phyloP scores from a whole-genome alignment of 768 basidiomycete genomes.

The Scleroderma citrinum region DNA sequence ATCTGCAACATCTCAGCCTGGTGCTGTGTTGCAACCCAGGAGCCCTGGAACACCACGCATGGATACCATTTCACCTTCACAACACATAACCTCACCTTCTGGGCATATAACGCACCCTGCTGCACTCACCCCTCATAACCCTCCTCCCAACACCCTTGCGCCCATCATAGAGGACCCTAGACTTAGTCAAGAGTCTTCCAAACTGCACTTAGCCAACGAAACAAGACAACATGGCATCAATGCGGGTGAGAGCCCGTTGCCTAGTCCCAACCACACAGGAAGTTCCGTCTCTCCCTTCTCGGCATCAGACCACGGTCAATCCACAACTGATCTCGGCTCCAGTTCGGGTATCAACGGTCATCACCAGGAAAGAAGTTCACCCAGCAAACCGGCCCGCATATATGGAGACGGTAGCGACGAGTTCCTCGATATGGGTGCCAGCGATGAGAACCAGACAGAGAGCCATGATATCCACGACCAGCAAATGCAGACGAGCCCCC shows the following conservation, averaged over 20 bases:
- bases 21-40: slow-evolving; percentile 18
- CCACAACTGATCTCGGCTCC: background rate
- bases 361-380: slow-evolving; percentile 3
- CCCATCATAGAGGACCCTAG: slow-evolving; percentile 28
- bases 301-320: background rate
- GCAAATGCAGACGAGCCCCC: background rate
- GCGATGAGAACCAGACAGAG: slow-evolving; percentile 29
- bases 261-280: slow-evolving; percentile 37
- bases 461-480: slow-evolving; percentile 5
- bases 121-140: slow-evolving; percentile 14
- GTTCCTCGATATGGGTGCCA: slow-evolving; percentile 55
- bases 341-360: background rate
- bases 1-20: slow-evolving; percentile 3
- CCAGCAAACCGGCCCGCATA: slow-evolving; percentile 8
- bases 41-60: slow-evolving; percentile 27
- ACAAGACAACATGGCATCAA: slow-evolving; percentile 65
- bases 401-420: slow-evolving; percentile 36
- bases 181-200: slow-evolving; percentile 54
- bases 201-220: slow-evolving; percentile 70
- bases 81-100: slow-evolving; percentile 12
- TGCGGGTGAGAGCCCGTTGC: slow-evolving; percentile 57
- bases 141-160: slow-evolving; percentile 18
- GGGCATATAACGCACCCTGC: slow-evolving; percentile 7
- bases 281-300: slow-evolving; percentile 2
- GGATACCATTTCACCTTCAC: slow-evolving; percentile 10